Base-by-base conservation (phyloP, 2,329 filamentous ascomycete species). In the Xylaria sp. region DNA sequence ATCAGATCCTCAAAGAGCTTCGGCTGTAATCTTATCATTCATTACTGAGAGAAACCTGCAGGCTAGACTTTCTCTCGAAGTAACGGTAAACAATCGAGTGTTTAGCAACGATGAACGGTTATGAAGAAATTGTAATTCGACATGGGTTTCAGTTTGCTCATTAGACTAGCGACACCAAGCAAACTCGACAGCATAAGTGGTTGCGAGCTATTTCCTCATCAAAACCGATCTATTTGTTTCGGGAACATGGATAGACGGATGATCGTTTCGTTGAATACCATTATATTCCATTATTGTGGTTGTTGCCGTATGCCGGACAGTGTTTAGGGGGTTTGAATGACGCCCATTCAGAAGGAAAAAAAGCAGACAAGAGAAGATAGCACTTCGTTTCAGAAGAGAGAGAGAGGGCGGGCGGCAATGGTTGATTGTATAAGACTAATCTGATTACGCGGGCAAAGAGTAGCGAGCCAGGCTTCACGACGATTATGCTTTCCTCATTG, bases 1-100 rank as follows among this genome's bases (percentile, higher is more conserved):
- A 97, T 81, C 94, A 94, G 76, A 98, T 99, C 76, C 84, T 99
- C 74, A 90, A 92, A 78, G 94, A 96, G 80, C 83, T 99, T 74
- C 90, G 90, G 78, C 87, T 98, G 72, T 97, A 83, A 84, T 34
- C 46, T 57, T 50, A 5, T 44, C 25, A 59, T 15, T 48, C 10
- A 25, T 54, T 32, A 39, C 32, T 15, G 41, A 18, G 66, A 55
- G 41, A 58, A 54, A 46, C 34, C 41, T 58, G 54, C 65, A 64
- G 58, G 51, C 37, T 57, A 52, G 60, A 39, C 37, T 44, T 55
- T 46, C 51, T 46, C 51, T 54, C 48, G 7, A 25, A 13, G n/a
- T 52, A 23, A 12, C 41, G 28, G 41, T 32, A n/a, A 69, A 34
- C 28, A 46, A 13, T 8, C 20, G 20, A 34, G 25, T 32, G 37